Base-by-base conservation (phyloP, 2,329 filamentous ascomycete genomes). In the Podosphaera leucotricha region DNA sequence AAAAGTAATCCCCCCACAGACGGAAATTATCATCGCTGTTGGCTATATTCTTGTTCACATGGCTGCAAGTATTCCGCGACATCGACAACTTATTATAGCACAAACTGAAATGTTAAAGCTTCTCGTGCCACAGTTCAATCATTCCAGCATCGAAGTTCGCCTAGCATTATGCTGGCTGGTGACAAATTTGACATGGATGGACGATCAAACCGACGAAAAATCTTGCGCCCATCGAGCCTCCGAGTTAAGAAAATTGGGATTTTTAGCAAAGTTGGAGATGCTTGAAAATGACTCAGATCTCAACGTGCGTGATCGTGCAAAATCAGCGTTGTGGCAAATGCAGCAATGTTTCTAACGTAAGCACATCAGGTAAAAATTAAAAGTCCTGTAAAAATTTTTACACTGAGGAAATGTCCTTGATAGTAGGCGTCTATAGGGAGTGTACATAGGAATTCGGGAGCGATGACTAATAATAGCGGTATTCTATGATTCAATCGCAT, bases 31-130 rank as follows among this genome's bases (percentile, higher is more conserved):
- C 43, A 71, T 73, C 53, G 71, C 81, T 2, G 79, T 87, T 10
- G 73, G 84, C 22, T 90, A 77, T 57, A 77, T 94, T 46, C 67
- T 95, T 41, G 78, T 90, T 13, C 85, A 95, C 62, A 75, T 95
- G 53, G 84, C 85, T 16, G 87, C 86, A 8, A 83, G 83, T 50
- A 66, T 77, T 11, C 75, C 84, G 2, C 70, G 72, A 24, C 84
- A 94, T 60, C 75, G 84, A 45, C 76, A 86, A 55, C 63, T 83
- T 15, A 67, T 92, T 10, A 73, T 92, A 43, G 68, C 75, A 2
- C 85, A 94, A 59, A 78, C 73, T 2, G 71, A 79, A 11, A 65
- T 95, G 3, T 67, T 95, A 47, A 75, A 71, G 53, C 70, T 79
- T 41, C 66, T 93, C 40, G 70, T 78, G 7, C 72, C 72, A 15